These are phyloP conservation scores for Acanthamoeba triangularis DNA, from an alignment of 208 protist species.

Conservation along the genomic window DNA sequence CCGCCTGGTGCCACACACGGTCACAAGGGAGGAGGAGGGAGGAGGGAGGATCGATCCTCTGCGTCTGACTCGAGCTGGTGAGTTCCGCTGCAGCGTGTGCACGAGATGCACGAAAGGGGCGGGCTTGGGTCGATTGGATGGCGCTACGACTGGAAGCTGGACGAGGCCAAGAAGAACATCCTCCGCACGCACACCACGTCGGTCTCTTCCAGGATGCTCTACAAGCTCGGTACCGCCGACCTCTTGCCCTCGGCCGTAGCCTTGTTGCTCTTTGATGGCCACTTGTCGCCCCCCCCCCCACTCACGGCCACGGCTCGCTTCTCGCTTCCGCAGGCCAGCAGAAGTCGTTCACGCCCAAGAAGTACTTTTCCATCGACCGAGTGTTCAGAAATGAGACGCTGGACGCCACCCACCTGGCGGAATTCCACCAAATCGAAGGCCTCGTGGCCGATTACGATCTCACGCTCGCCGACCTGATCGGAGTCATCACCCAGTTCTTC, in stretches of 20 bases:
- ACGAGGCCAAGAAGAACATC: conserved; percentile 98
- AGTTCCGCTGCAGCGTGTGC: conserved; percentile 91
- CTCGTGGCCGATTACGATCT: conserved; percentile 98
- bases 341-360: conserved; percentile 96
- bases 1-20: no score
- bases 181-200: conserved; percentile 99
- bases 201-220: conserved; percentile 97
- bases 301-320: no score
- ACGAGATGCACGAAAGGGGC: conserved; percentile 96
- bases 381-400: conserved; percentile 99
- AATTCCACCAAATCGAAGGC: conserved; percentile 99
- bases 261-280: background rate
- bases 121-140: conserved; percentile 92
- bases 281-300: background rate
- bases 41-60: no score
- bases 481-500: conserved; percentile 99
- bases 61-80: background rate
- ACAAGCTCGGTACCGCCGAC: conserved; percentile 93
- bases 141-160: conserved; percentile 96
- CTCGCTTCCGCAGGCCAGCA: conserved; percentile 58
- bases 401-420: conserved; percentile 99
- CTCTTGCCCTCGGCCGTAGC: conserved; percentile 84
- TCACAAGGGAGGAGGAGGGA: no score
- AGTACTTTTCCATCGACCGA: conserved; percentile 99
- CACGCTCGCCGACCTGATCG: conserved; percentile 99